These are phyloP conservation scores for Aspergillus viridinutans DNA, from an alignment of 2,329 filamentous ascomycete genomes.

Conservation along the genomic window DNA sequence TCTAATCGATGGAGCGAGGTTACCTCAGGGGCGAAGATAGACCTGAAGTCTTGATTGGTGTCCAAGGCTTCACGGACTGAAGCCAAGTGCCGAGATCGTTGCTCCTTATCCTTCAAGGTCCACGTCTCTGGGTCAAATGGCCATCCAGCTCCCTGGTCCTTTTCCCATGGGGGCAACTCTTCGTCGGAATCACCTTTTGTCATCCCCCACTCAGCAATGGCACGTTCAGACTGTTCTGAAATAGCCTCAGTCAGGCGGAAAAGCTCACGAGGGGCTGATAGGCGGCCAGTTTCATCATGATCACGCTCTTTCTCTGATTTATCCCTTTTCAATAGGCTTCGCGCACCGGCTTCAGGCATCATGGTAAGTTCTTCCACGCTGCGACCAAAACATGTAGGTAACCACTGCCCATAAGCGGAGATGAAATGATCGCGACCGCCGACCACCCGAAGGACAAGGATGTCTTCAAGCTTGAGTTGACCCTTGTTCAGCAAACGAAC, in stretches of 20 bases:
- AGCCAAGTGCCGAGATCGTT: slow-evolving; percentile 43
- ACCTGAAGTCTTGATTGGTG: slow-evolving; percentile 58
- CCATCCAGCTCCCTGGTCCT: slow-evolving; percentile 48
- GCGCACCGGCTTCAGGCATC: slow-evolving; percentile 72
- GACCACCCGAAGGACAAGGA: slow-evolving; percentile 78
- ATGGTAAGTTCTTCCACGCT: slow-evolving; percentile 85
- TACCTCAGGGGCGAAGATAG: slow-evolving; percentile 60
- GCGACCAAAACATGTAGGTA: slow-evolving; percentile 75
- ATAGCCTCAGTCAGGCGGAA: slow-evolving; percentile 84
- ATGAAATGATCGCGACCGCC: slow-evolving; percentile 90
- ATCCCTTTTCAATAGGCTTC: slow-evolving; percentile 53
- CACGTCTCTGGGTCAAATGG: slow-evolving; percentile 55
- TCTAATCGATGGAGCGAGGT: slow-evolving; percentile 68
- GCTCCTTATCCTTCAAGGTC: slow-evolving; percentile 37
- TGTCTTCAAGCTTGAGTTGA: slow-evolving; percentile 67
- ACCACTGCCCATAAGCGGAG: slow-evolving; percentile 72
- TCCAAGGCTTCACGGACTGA: slow-evolving; percentile 65
- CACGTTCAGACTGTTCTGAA: slow-evolving; percentile 55
- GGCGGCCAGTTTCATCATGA: slow-evolving; percentile 45
- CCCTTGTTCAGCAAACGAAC: slow-evolving; percentile 70
- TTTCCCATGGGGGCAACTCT: slow-evolving; percentile 48
- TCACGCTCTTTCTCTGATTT: slow-evolving; percentile 29
- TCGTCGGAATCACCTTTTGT: slow-evolving; percentile 38
- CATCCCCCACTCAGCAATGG: slow-evolving; percentile 62
- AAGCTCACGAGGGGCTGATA: slow-evolving; percentile 81